These are phyloP conservation scores for Lodderomyces pseudojiufengensis DNA, from an alignment of 1,139 yeast genomes.

Conservation along the genomic window DNA sequence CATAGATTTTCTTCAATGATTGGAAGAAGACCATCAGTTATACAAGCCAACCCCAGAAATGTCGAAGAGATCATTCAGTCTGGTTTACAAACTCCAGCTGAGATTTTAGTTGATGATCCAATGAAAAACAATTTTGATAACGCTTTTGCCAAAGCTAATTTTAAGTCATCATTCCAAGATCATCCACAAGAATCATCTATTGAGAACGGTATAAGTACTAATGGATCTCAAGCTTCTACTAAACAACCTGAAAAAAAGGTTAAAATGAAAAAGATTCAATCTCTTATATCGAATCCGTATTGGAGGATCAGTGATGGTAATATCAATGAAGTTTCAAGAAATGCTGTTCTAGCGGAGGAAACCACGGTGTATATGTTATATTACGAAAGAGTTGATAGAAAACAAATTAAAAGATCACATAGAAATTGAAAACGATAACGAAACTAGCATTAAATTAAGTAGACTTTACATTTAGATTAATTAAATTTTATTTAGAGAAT, in stretches of 20 bases:
- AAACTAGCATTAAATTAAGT: too few relatives aligned
- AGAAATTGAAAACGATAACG: too few relatives aligned
- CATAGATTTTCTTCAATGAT: slow-evolving; percentile 37
- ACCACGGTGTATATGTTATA: slow-evolving; percentile 79
- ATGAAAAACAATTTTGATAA: slow-evolving; percentile 23
- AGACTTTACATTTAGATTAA: too few relatives aligned
- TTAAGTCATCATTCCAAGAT: slow-evolving; percentile 12
- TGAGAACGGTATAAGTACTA: background rate
- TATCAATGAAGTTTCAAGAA: slow-evolving; percentile 58
- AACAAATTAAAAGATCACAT: slow-evolving; percentile 13
- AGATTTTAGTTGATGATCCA: slow-evolving; percentile 35
- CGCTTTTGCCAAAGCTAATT: slow-evolving; percentile 13
- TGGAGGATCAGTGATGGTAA: slow-evolving; percentile 85
- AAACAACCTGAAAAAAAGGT: slow-evolving; percentile 18
- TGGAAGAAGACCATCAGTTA: slow-evolving; percentile 44
- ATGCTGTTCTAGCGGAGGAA: slow-evolving; percentile 63
- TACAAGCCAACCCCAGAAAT: slow-evolving; percentile 34
- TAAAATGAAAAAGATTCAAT: slow-evolving; percentile 50
- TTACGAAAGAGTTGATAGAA: slow-evolving; percentile 57
- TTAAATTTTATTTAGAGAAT: too few relatives aligned
- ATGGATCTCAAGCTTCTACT: background rate
- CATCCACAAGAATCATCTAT: slow-evolving; percentile 7
- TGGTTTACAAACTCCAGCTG: slow-evolving; percentile 44
- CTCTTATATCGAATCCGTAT: slow-evolving; percentile 58
- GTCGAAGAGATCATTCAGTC: slow-evolving; percentile 41